phyloP scores from a whole-genome alignment of 371 early-diverging fungal genomes.

The Rhizopus delemar region DNA sequence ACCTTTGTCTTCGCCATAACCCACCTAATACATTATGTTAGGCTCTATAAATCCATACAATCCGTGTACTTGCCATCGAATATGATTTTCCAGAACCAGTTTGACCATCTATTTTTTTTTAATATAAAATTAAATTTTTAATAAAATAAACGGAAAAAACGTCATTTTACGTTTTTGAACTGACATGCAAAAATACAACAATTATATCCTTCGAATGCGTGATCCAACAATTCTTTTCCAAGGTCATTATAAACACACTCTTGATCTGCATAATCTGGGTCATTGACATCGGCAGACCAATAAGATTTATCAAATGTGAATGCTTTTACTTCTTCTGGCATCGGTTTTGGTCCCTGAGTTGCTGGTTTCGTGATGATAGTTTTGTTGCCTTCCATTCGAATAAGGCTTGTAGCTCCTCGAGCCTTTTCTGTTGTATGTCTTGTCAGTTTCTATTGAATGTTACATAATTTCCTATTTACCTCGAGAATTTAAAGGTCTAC shows the following conservation, averaged over 20 bases:
- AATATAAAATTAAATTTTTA: constrained; percentile 2
- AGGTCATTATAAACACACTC: constrained; percentile 73
- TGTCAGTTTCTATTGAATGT: neutral
- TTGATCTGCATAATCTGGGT: constrained; percentile 74
- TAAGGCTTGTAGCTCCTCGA: constrained; percentile 61
- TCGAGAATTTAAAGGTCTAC: constrained; percentile 23
- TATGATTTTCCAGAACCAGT: constrained; percentile 86
- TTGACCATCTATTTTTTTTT: constrained; percentile 68
- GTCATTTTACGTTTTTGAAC: constrained; percentile 1
- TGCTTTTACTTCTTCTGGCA: constrained; percentile 54
- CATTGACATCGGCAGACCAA: constrained; percentile 74
- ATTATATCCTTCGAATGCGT: constrained; percentile 88
- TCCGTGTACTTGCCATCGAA: constrained; percentile 55
- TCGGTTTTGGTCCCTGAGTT: constrained; percentile 35
- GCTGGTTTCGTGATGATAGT: constrained; percentile 66
- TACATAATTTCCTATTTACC: constrained; percentile 3
- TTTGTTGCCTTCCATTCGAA: constrained; percentile 72
- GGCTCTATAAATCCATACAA: neutral
- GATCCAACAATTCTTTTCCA: constrained; percentile 77
- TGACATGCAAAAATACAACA: constrained; percentile 87
- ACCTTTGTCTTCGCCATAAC: constrained; percentile 78
- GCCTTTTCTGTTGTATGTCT: constrained; percentile 52
- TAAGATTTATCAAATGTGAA: constrained; percentile 87
- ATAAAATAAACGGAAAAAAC: neutral
- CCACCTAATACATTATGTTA: constrained; percentile 39